Evolutionary conservation across 2,329 filamentous ascomycete genomes (phyloP).

Genomic region (Diaporthe aspalathi): DNA sequence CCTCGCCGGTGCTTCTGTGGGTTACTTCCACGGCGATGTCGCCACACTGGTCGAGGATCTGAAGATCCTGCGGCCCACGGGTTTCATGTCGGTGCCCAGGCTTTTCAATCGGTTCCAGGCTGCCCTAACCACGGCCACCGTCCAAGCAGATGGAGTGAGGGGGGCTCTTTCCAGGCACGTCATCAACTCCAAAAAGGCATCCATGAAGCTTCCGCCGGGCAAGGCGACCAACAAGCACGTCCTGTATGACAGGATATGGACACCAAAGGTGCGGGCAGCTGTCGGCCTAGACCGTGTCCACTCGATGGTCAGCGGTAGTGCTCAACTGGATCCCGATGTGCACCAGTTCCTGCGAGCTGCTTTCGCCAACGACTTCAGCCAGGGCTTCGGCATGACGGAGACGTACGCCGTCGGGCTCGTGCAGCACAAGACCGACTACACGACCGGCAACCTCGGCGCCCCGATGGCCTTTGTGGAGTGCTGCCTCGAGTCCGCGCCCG

Average conservation of each 20-base stretch:
- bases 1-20: conserved; percentile 78
- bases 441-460: conserved; percentile 83
- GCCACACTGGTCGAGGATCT: conserved; percentile 88
- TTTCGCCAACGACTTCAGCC: conserved; percentile 80
- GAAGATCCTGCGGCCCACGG: conserved; percentile 85
- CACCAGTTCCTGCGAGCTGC: conserved; percentile 90
- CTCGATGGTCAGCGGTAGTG: conserved; percentile 87
- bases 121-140: conserved; percentile 81
- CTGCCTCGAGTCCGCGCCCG: conserved; percentile 87
- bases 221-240: conserved; percentile 83
- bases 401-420: conserved; percentile 82
- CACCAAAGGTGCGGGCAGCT: conserved; percentile 84
- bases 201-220: conserved; percentile 76
- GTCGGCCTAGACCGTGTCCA: conserved; percentile 81
- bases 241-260: conserved; percentile 89
- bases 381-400: conserved; percentile 96
- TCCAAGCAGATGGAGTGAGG: conserved; percentile 82
- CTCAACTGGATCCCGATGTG: conserved; percentile 87
- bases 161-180: conserved; percentile 85
- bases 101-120: conserved; percentile 91
- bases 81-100: conserved; percentile 88
- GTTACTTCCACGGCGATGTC: conserved; percentile 95
- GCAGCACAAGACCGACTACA: conserved; percentile 78
- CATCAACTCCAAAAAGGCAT: conserved; percentile 82
- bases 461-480: conserved; percentile 76